Evolutionary conservation across 2,329 filamentous ascomycete genomes (phyloP).

Genomic region (Penicillium brasilianum): DNA sequence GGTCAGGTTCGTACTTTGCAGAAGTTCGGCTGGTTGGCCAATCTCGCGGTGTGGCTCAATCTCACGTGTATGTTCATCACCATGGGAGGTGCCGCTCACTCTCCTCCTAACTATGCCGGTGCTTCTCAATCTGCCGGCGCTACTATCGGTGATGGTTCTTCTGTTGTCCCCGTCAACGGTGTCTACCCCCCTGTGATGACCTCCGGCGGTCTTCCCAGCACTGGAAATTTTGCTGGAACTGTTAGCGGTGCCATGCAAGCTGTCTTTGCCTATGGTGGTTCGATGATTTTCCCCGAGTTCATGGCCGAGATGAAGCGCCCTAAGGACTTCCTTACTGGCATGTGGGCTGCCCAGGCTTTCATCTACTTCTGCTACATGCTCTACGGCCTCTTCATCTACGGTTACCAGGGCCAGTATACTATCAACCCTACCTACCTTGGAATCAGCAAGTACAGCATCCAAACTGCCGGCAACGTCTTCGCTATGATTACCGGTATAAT

Average conservation of each 20-base stretch:
- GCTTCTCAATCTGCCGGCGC: slow-evolving; percentile 28
- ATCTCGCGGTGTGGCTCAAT: slow-evolving; percentile 34
- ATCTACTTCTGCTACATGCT: slow-evolving; percentile 46
- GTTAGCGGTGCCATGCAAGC: slow-evolving; percentile 22
- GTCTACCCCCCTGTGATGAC: slow-evolving; percentile 39
- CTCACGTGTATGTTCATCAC: slow-evolving; percentile 34
- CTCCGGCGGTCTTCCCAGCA: slow-evolving; percentile 41
- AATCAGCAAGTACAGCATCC: slow-evolving; percentile 53
- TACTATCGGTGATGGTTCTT: slow-evolving; percentile 15
- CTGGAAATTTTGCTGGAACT: slow-evolving; percentile 10
- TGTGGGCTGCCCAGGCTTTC: slow-evolving; percentile 44
- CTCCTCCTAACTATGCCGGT: slow-evolving; percentile 17
- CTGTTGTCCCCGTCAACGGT: slow-evolving; percentile 11
- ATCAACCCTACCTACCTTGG: slow-evolving; percentile 30
- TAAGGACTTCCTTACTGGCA: slow-evolving; percentile 43
- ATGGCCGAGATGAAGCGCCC: slow-evolving; percentile 48
- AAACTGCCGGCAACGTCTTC: slow-evolving; percentile 54
- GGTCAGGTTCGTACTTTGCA: slow-evolving; percentile 34
- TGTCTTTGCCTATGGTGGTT: slow-evolving; percentile 47
- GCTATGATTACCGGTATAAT: slow-evolving; percentile 53
- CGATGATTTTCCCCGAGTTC: slow-evolving; percentile 54
- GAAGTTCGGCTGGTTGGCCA: slow-evolving; percentile 33
- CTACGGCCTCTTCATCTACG: slow-evolving; percentile 41
- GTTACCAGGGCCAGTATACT: slow-evolving; percentile 55
- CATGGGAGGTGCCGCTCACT: slow-evolving; percentile 26